Conservation (phyloP, 805 yeast species). For the Cyberlindnera misumaiensis region DNA sequence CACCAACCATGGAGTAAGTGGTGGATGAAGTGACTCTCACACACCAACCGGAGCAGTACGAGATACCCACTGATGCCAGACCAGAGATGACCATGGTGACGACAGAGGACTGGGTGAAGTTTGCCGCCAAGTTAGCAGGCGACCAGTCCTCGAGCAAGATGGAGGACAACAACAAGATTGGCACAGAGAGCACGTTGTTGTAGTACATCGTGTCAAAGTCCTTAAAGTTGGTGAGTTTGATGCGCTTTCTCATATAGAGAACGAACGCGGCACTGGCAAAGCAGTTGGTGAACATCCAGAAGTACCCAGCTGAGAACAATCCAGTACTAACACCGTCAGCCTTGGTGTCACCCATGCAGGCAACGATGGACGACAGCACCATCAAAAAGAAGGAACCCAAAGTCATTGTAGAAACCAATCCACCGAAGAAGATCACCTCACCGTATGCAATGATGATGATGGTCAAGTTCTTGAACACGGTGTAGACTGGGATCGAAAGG, state of each 20-base stretch:
- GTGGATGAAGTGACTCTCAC: constrained; percentile 98
- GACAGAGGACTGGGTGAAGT: constrained; percentile 71
- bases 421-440: constrained; percentile 96
- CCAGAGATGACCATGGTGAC: constrained; percentile 88
- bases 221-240: constrained; percentile 92
- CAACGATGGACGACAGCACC: constrained; percentile 94
- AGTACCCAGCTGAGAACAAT: constrained; percentile 63
- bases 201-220: constrained; percentile 98
- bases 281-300: constrained; percentile 97
- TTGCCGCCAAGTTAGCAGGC: constrained; percentile 58
- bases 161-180: constrained; percentile 73
- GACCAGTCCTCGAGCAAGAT: constrained; percentile 91
- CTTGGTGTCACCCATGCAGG: constrained; percentile 77
- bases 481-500: constrained; percentile 91
- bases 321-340: constrained; percentile 26
- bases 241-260: constrained; percentile 93
- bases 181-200: constrained; percentile 91
- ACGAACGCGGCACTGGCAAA: constrained; percentile 91
- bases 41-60: constrained; percentile 99
- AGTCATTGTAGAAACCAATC: constrained; percentile 83
- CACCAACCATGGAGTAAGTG: constrained; percentile 99
- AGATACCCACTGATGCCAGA: constrained; percentile 90
- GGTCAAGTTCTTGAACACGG: constrained; percentile 96
- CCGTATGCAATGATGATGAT: constrained; percentile 96
- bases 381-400: constrained; percentile 82